A percentile compares a stretch with the other conserved stretches of the same genome.
These are phyloP conservation scores for Macadamia integrifolia DNA, from an alignment of 164 flowering plant genomes.

Conservation along the genomic window DNA sequence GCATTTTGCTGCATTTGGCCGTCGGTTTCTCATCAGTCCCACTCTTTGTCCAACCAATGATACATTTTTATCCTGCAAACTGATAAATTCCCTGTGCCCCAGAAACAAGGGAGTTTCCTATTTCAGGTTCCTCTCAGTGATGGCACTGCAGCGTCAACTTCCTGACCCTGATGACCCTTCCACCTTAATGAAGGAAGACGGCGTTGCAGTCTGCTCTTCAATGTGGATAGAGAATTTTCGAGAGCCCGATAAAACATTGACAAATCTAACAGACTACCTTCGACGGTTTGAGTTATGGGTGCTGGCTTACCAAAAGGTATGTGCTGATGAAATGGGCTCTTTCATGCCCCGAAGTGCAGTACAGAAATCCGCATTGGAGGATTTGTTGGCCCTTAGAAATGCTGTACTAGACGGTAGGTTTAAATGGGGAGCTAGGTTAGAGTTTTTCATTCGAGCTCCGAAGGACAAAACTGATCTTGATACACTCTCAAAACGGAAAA, in stretches of 20 bases:
- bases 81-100: constrained; percentile 7
- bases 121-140: constrained; percentile 24
- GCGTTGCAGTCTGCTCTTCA: constrained; percentile 60
- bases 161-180: constrained; percentile 69
- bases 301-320: constrained; percentile 87
- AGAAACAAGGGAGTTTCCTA: constrained; percentile 20
- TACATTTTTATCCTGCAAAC: background rate
- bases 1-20: constrained; percentile 9
- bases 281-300: constrained; percentile 87
- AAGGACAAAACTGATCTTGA: constrained; percentile 76
- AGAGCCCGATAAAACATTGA: constrained; percentile 50
- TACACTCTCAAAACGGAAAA: constrained; percentile 80
- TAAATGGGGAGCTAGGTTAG: constrained; percentile 85
- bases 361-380: constrained; percentile 67
- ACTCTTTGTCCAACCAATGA: background rate
- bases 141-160: constrained; percentile 23
- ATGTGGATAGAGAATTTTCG: constrained; percentile 88
- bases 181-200: constrained; percentile 76
- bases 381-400: constrained; percentile 72
- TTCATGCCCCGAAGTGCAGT: constrained; percentile 74
- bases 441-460: constrained; percentile 74
- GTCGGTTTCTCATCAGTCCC: constrained; percentile 1
- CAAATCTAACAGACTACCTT: constrained; percentile 54
- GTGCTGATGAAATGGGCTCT: constrained; percentile 73
- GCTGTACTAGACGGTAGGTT: constrained; percentile 88